Base-by-base conservation (phyloP, 2,329 filamentous ascomycete genomes). In the Cladobotryum protrusum region DNA sequence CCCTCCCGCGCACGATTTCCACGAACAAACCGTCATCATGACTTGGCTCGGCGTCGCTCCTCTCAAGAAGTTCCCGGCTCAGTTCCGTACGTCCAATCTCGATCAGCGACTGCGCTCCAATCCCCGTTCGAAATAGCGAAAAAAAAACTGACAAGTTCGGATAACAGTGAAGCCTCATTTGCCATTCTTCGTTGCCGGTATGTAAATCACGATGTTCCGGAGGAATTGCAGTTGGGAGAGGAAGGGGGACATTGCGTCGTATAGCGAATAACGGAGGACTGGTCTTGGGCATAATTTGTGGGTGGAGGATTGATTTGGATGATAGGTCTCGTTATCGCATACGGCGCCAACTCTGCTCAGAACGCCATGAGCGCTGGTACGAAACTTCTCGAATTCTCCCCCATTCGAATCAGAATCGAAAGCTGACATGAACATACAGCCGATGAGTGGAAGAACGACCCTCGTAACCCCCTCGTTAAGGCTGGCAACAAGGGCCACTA, bases 391-490 rank as follows among this genome's bases (percentile, higher is more conserved):
- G 35, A 37, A 37, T 45, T 40, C 36, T 40, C 32, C 35, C 47
- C 20, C 18, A 49, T 20, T n/a, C 2, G 5, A 18, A 19, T 7
- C 14, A 11, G n/a, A 44, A 3, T 43, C 11, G 17, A 32, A 17
- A 13, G 54, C 63, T 67, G 52, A 67, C 58, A 43, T 52, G 53
- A 29, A 52, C 42, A 20, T 44, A 57, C 62, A 97, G 92, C 83
- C 77, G 88, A 87, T 63, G 89, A 97, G 77, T 96, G 82, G 83
- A 95, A 91, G 85, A 95, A 96, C 79, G 92, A 97, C 75, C 89
- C 91, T 60, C 85, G 91, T 72, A 96, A 96, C 82, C 84, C 83
- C 59, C 75, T 77, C 62, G 72, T 70, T 60, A 78, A 75, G 69
- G 59, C 67, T 50, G 67, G 64, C 52, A 58, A 63, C 52, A 59